Base-by-base conservation (phyloP, 2,329 filamentous ascomycete genomes). In the Fusarium sarcochroum region DNA sequence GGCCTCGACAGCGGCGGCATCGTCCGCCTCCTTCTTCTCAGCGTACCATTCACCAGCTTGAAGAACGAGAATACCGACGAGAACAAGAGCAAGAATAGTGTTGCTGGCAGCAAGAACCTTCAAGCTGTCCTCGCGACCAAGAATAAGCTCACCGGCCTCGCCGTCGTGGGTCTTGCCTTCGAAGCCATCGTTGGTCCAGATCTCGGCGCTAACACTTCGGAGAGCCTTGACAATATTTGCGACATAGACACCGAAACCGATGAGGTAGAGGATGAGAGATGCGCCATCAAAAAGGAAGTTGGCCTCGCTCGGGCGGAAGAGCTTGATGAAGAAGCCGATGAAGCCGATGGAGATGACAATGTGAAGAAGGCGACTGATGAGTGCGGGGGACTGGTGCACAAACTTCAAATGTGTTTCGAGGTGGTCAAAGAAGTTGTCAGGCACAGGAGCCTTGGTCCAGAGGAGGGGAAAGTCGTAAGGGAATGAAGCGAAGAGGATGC, bases 21-120 rank as follows among this genome's bases (percentile, higher is more conserved):
- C 94, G 78, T 94, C 91, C 75, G 86, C 86, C 80, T 98, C 94
- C 83, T 97, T 97, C 77, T 93, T 87, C 86, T 98, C 94, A 25
- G 96, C 96, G 82, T 99, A 99, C 96, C 95, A 98, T 86, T 98
- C 93, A 13, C 96, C 96, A 20, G 93, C 93, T 87, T 99, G 96
- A 76, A 99, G 82, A 34, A 98, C 93, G 69, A 99, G 79, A 11
- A 99, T 93, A 7, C 96, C 96, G 5, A 98, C 90, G 53, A 99
- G 82, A 30, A 99, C 93, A 44, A 99, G 86, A 35, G 95, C 96
- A 58, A 98, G 82, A 77, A 99, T 99, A 5, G 96, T 98, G 81
- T 99, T 97, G 80, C 93, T 97, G 9, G 96, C 96, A 32, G 94
- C 90, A 74, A 98, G 84, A 17, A 99, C 95, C 83, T 93, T 92